Evolutionary conservation across 441 rosid species (phyloP).

Genomic region (Flueggea neowawraea): DNA sequence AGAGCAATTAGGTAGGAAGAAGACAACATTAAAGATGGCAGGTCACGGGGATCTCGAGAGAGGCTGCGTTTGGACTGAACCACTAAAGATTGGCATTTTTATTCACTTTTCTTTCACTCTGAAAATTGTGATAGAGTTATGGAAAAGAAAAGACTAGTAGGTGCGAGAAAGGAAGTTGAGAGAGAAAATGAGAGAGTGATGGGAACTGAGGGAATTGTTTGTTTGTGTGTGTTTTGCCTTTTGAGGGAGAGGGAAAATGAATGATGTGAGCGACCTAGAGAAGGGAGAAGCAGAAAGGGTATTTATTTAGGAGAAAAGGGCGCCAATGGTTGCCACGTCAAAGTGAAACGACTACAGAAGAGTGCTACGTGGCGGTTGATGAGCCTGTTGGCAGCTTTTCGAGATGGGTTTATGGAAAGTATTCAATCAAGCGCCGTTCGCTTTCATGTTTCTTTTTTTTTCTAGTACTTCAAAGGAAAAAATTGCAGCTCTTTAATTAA

Average conservation of each 20-base stretch:
- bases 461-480: too few relatives aligned
- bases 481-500: too few relatives aligned
- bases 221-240: neutral
- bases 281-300: constrained; percentile 20
- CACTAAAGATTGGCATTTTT: constrained; percentile 41
- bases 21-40: constrained; percentile 41
- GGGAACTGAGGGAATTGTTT: neutral
- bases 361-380: constrained; percentile 34
- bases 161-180: neutral
- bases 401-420: constrained; percentile 22
- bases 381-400: constrained; percentile 32
- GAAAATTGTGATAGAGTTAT: neutral
- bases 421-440: constrained; percentile 20
- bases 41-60: constrained; percentile 45
- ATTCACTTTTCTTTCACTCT: neutral
- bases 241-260: neutral
- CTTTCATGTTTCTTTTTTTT: neutral
- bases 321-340: constrained; percentile 60
- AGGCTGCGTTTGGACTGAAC: constrained; percentile 18
- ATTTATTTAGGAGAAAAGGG: constrained; percentile 35
- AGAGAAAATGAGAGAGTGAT: neutral
- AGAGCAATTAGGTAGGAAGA: constrained; percentile 68
- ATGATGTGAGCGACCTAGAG: neutral
- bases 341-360: constrained; percentile 17
- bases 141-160: too few relatives aligned